Conservation (phyloP, 768 basidiomycete species). For the Leucogyrophana mollusca region DNA sequence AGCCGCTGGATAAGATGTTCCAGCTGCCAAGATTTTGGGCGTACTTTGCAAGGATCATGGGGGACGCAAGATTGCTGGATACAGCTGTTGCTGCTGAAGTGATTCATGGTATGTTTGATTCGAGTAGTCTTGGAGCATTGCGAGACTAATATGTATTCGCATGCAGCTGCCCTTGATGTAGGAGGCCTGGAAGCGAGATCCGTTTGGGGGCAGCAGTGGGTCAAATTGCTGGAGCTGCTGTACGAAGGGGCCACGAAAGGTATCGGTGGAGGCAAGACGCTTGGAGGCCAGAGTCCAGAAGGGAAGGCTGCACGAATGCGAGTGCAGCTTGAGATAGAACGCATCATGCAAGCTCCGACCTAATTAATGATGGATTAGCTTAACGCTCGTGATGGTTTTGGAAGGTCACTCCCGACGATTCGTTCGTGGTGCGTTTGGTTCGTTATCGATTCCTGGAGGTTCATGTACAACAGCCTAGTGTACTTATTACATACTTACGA, state of each 20-base stretch:
- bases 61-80: conserved; percentile 48
- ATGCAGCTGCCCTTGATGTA: conserved; percentile 67
- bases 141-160: conserved; percentile 10
- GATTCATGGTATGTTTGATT: conserved; percentile 55
- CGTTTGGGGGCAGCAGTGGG: conserved; percentile 79
- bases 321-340: conserved; percentile 64
- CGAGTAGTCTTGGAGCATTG: neutral
- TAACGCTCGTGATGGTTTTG: conserved; percentile 2
- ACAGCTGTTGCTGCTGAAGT: conserved; percentile 64
- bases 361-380: neutral
- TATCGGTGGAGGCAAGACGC: conserved; percentile 40
- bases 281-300: conserved; percentile 62
- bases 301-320: conserved; percentile 64
- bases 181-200: conserved; percentile 57
- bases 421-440: conserved; percentile 1
- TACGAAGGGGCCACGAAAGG: conserved; percentile 64
- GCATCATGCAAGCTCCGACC: conserved; percentile 42
- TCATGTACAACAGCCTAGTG: conserved; percentile 4
- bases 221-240: conserved; percentile 65
- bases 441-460: conserved; percentile 2
- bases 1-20: conserved; percentile 52
- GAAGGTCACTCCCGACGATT: conserved; percentile 1
- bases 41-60: conserved; percentile 66
- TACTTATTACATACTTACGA: no score
- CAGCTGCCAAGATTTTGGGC: conserved; percentile 67